Evolutionary conservation across 1,284 basidiomycete genomes (phyloP).

Genomic region (Veloboletus limbatus): DNA sequence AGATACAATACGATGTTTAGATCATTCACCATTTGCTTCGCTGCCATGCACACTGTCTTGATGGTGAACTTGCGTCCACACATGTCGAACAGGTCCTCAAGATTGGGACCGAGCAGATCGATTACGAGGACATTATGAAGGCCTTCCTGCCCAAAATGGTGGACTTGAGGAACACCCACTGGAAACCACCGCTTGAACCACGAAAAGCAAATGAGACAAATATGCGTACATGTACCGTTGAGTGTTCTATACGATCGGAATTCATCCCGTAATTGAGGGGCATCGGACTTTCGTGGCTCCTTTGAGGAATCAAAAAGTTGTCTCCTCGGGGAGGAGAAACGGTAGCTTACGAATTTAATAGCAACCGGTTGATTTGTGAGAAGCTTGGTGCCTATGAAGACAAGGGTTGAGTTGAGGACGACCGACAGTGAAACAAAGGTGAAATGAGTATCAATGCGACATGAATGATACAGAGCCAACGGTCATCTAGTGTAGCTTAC

Average conservation of each 20-base stretch:
- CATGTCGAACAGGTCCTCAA: constrained; percentile 98
- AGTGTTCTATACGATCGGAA: constrained; percentile 97
- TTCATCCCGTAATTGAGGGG: constrained; percentile 95
- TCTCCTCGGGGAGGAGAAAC: constrained; percentile 12
- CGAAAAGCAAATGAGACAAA: constrained; percentile 6
- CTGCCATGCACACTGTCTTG: constrained; percentile 98
- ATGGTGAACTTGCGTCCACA: constrained; percentile 95
- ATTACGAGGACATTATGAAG: constrained; percentile 97
- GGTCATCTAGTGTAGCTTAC: constrained; percentile 4
- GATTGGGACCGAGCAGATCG: constrained; percentile 92
- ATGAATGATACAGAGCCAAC: constrained; percentile 1
- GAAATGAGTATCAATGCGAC: constrained; percentile 8
- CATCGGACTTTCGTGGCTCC: constrained; percentile 98
- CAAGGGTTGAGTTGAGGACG: constrained; percentile 15
- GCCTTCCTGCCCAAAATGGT: constrained; percentile 98
- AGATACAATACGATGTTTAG: not conserved
- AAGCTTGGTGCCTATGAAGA: constrained; percentile 74
- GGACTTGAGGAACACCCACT: constrained; percentile 96
- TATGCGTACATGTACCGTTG: constrained; percentile 81
- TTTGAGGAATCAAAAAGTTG: constrained; percentile 34
- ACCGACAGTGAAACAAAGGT: constrained; percentile 5
- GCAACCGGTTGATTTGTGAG: constrained; percentile 90
- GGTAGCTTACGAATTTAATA: constrained; percentile 88
- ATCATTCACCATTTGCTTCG: constrained; percentile 89
- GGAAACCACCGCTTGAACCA: constrained; percentile 17